phyloP scores from a whole-genome alignment of 768 basidiomycete species.

The Glaciozyma antarctica region DNA sequence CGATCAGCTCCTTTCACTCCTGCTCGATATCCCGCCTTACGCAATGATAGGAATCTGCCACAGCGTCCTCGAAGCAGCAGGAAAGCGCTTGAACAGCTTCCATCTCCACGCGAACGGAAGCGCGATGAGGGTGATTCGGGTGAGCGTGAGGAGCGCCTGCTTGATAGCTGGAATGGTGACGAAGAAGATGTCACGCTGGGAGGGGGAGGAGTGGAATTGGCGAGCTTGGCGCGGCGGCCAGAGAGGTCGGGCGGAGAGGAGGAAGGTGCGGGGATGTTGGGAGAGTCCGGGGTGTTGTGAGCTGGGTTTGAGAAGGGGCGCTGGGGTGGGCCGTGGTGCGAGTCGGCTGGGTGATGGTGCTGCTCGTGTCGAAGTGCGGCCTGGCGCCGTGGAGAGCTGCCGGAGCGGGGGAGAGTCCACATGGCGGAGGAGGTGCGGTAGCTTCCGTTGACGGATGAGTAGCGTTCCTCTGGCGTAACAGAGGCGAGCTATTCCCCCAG shows the following conservation, averaged over 20 bases:
- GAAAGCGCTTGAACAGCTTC: conserved; percentile 42
- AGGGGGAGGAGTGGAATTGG: conserved; percentile 38
- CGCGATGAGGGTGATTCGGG: conserved; percentile 29
- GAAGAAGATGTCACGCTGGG: conserved; percentile 42
- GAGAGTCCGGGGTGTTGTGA: neutral
- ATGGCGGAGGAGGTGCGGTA: too few species aligned
- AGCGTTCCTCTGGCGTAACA: too few species aligned
- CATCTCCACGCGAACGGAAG: conserved; percentile 12
- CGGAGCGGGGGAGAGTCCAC: too few species aligned
- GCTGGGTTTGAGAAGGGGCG: too few species aligned
- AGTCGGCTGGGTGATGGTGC: too few species aligned
- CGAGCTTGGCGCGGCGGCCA: too few species aligned
- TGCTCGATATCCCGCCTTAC: conserved; percentile 5
- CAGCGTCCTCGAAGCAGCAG: conserved; percentile 39
- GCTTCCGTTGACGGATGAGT: too few species aligned
- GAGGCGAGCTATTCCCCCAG: too few species aligned
- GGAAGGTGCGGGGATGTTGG: neutral
- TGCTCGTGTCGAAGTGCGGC: too few species aligned
- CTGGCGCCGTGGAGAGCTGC: too few species aligned
- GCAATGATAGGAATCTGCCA: conserved; percentile 44
- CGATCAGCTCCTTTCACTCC: neutral
- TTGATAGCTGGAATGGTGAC: conserved; percentile 44
- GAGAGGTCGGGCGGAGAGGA: neutral
- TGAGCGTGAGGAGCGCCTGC: conserved; percentile 40
- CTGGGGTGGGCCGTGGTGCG: too few species aligned